phyloP scores from a whole-genome alignment of 1,284 basidiomycete species.

The Cryptococcus floricola region DNA sequence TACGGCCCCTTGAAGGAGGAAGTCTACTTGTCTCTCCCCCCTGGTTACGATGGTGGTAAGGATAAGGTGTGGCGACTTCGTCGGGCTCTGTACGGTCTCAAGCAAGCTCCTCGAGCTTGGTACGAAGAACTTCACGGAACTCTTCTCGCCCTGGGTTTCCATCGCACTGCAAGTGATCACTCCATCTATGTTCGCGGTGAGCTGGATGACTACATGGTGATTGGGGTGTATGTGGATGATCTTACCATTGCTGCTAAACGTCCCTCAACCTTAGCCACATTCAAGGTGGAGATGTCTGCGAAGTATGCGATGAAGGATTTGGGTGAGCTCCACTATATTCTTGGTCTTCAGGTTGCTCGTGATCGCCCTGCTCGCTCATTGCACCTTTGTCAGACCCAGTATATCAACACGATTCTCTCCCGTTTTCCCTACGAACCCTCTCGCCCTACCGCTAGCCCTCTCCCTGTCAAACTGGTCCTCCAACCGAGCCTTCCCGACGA shows the following conservation, averaged over 20 bases:
- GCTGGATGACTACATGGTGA: constrained; percentile 4
- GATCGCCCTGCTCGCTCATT: constrained; percentile 47
- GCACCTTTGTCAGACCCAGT: constrained; percentile 34
- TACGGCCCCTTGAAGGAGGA: constrained; percentile 51
- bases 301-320: constrained; percentile 27
- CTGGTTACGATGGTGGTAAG: constrained; percentile 13
- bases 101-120: constrained; percentile 40
- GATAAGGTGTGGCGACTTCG: constrained; percentile 25
- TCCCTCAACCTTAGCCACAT: background rate
- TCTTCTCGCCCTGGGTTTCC: constrained; percentile 43
- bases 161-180: constrained; percentile 27
- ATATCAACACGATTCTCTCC: background rate
- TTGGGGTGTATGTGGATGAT: constrained; percentile 20
- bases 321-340: constrained; percentile 33
- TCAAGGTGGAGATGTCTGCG: constrained; percentile 21
- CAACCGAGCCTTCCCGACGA: constrained; percentile 1
- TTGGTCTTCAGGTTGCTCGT: constrained; percentile 48
- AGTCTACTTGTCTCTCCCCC: constrained; percentile 44
- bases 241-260: constrained; percentile 11
- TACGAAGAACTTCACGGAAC: constrained; percentile 44
- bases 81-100: constrained; percentile 52
- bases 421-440: background rate
- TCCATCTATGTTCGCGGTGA: constrained; percentile 41
- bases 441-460: constrained; percentile 8
- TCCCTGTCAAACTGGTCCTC: constrained; percentile 4